phyloP scores from a whole-genome alignment of 257 asterid species.

The Prunella vulgaris region DNA sequence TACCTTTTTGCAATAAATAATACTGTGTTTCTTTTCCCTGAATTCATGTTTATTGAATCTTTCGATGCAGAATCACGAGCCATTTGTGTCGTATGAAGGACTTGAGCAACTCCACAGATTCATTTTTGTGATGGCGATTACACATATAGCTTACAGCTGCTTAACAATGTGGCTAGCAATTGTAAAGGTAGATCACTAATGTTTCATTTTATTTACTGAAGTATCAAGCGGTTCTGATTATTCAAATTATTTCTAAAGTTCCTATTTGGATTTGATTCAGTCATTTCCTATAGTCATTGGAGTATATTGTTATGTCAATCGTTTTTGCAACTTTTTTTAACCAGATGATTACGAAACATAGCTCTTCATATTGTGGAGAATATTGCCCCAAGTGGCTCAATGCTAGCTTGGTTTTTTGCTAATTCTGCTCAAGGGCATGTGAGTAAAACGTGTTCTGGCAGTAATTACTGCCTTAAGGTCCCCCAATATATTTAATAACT shows the following conservation, averaged over 20 bases:
- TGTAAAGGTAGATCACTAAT: slow-evolving; percentile 61
- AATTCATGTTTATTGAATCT: background rate
- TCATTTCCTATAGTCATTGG: background rate
- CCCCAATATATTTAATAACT: background rate
- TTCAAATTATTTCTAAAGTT: background rate
- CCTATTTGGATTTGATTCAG: background rate
- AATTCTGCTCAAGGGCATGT: background rate
- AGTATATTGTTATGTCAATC: background rate
- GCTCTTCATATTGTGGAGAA: background rate
- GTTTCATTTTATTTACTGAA: background rate
- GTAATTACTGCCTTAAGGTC: background rate
- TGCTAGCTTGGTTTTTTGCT: background rate
- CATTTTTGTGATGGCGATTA: slow-evolving; percentile 95
- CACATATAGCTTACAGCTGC: slow-evolving; percentile 94
- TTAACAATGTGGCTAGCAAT: slow-evolving; percentile 94
- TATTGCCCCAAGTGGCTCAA: background rate
- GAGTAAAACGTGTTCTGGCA: background rate
- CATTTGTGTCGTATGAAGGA: slow-evolving; percentile 96
- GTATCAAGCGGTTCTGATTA: background rate
- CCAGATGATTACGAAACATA: background rate
- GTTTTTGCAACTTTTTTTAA: background rate
- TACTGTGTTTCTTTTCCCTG: background rate
- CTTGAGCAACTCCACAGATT: slow-evolving; percentile 97
- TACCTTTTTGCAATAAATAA: background rate
- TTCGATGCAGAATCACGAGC: slow-evolving; percentile 67